phyloP scores from a whole-genome alignment of 2,329 filamentous ascomycete genomes.

The Gyromitra esculenta region DNA sequence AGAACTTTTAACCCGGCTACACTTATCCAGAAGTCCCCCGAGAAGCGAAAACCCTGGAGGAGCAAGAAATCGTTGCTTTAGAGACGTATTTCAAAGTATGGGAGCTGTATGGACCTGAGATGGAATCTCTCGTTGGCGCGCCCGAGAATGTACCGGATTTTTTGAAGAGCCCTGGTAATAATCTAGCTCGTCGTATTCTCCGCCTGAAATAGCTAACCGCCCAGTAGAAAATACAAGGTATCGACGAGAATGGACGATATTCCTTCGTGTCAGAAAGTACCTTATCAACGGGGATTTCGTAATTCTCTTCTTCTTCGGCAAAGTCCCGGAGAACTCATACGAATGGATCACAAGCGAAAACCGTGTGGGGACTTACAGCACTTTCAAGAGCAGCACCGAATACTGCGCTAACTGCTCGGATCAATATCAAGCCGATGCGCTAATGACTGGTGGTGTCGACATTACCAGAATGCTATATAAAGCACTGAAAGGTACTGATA shows the following conservation, averaged over 20 bases:
- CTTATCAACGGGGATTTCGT: conserved; percentile 25
- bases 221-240: not conserved
- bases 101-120: not conserved
- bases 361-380: conserved; percentile 12
- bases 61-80: not conserved
- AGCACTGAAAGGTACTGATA: not conserved
- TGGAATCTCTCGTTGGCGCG: not conserved
- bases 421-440: conserved; percentile 16
- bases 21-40: conserved; percentile 23
- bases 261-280: conserved; percentile 34
- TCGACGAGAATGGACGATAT: conserved; percentile 31
- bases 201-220: not conserved
- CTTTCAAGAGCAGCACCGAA: conserved; percentile 26
- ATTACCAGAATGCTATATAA: conserved; percentile 24
- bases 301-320: conserved; percentile 39
- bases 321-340: conserved; percentile 6
- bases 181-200: not conserved
- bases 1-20: conserved; percentile 31
- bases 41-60: not conserved
- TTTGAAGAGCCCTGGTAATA: not conserved
- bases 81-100: not conserved
- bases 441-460: conserved; percentile 35
- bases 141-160: not conserved
- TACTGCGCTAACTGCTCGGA: conserved; percentile 30
- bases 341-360: conserved; percentile 27